Evolutionary conservation across 306 rosid species (phyloP).

Genomic region (Cicer judaicum): DNA sequence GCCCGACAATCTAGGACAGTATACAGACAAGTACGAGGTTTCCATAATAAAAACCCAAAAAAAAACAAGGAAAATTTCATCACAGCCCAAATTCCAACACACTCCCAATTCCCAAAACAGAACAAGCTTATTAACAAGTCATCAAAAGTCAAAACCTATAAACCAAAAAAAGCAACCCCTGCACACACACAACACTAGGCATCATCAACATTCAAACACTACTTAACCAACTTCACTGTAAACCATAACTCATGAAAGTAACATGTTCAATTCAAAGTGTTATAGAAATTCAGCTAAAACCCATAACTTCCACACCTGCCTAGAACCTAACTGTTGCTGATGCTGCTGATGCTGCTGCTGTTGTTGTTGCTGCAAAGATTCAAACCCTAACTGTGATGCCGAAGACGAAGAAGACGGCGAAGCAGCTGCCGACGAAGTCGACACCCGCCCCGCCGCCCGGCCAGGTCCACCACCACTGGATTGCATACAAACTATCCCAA

Average conservation of each 20-base stretch:
- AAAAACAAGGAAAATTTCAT: slow-evolving; percentile 27
- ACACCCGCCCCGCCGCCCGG: slow-evolving; percentile 81
- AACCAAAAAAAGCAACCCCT: slow-evolving; percentile 1
- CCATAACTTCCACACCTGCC: slow-evolving; percentile 73
- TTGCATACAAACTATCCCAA: slow-evolving; percentile 71
- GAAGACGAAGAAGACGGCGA: slow-evolving; percentile 95
- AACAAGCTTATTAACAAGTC: slow-evolving; percentile 31
- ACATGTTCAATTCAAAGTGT: slow-evolving; percentile 41
- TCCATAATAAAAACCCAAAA: slow-evolving; percentile 29
- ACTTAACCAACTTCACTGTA: not conserved
- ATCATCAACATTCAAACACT: slow-evolving; percentile 6
- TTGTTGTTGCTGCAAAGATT: slow-evolving; percentile 70
- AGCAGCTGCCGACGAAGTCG: slow-evolving; percentile 84
- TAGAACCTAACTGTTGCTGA: slow-evolving; percentile 66
- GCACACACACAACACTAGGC: slow-evolving; percentile 33
- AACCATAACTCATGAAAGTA: slow-evolving; percentile 27
- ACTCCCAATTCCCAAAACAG: slow-evolving; percentile 43
- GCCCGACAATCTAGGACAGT: slow-evolving; percentile 47
- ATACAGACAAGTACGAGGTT: slow-evolving; percentile 45
- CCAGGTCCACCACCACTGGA: slow-evolving; percentile 83
- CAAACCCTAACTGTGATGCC: slow-evolving; percentile 89
- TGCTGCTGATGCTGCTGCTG: slow-evolving; percentile 82
- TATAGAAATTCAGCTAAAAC: slow-evolving; percentile 43
- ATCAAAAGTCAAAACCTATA: slow-evolving; percentile 40
- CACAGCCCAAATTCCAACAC: slow-evolving; percentile 45